Conservation (phyloP, 2,329 filamentous ascomycete genomes). For the Colletotrichum kahawae region DNA sequence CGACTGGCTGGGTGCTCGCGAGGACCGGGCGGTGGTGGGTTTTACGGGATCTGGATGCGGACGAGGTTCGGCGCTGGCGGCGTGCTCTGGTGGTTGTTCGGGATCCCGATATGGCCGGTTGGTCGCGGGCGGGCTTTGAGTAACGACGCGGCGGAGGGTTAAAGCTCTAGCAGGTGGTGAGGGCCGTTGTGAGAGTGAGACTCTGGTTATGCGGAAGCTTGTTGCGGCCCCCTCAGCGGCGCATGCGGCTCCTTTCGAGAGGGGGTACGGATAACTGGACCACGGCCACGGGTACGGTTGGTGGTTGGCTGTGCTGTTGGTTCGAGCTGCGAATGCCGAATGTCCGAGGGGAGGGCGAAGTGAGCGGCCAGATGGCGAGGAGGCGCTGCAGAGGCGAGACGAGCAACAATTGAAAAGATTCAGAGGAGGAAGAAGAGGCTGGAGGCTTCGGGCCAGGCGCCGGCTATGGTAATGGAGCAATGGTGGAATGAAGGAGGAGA, state of each 20-base stretch:
- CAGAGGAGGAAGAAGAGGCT: background rate
- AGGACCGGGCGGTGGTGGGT: background rate
- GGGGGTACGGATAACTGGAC: background rate
- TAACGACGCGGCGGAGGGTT: background rate
- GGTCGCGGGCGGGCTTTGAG: background rate
- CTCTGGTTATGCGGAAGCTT: background rate
- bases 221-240: background rate
- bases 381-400: background rate
- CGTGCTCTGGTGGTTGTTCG: background rate
- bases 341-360: background rate
- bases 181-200: background rate
- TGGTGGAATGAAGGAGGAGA: background rate
- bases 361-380: background rate
- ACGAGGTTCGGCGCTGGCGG: constrained; percentile 2
- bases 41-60: background rate
- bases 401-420: background rate
- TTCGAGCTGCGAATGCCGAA: constrained; percentile 3
- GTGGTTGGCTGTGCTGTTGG: background rate
- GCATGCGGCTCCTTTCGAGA: background rate
- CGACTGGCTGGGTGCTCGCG: background rate
- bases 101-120: background rate
- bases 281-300: background rate
- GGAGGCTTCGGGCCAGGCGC: background rate
- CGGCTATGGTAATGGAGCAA: background rate
- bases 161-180: background rate